Evolutionary conservation across 495 filamentous ascomycete genomes (phyloP).

Genomic region (Penicillium ochrochloron): DNA sequence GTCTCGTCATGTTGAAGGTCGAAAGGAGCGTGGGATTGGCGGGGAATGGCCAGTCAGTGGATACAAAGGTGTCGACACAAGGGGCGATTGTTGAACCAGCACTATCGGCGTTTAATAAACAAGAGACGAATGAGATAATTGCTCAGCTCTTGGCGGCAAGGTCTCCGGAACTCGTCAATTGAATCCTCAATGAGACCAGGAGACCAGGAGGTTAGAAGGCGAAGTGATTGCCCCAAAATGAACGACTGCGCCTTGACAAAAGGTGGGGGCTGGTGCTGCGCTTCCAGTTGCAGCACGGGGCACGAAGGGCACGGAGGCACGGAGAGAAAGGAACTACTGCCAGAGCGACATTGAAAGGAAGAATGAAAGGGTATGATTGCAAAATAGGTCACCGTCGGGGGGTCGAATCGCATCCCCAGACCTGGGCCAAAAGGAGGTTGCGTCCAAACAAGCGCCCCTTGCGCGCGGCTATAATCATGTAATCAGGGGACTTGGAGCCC

Average conservation of each 20-base stretch:
- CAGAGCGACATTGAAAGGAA: slow-evolving; percentile 35
- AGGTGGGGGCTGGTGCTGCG: slow-evolving; percentile 34
- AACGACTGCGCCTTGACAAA: slow-evolving; percentile 37
- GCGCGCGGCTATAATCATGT: slow-evolving; percentile 43
- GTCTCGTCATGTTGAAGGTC: slow-evolving; percentile 65
- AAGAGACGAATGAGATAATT: background rate
- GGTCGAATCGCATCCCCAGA: slow-evolving; percentile 38
- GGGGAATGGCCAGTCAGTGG: slow-evolving; percentile 8
- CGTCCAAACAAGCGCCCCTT: slow-evolving; percentile 46
- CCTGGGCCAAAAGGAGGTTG: slow-evolving; percentile 43
- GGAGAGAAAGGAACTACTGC: slow-evolving; percentile 36
- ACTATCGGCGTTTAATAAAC: slow-evolving; percentile 10
- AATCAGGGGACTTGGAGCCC: slow-evolving; percentile 25
- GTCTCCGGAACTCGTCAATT: slow-evolving; percentile 9
- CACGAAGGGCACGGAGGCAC: slow-evolving; percentile 14
- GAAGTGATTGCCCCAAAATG: slow-evolving; percentile 24
- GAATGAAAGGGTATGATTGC: slow-evolving; percentile 25
- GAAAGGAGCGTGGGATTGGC: slow-evolving; percentile 27
- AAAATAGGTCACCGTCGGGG: slow-evolving; percentile 23
- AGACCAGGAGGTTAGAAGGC: slow-evolving; percentile 8
- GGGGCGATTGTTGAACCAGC: slow-evolving; percentile 26
- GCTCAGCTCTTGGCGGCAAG: background rate
- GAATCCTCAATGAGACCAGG: slow-evolving; percentile 13
- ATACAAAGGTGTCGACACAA: slow-evolving; percentile 23
- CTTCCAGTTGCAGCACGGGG: slow-evolving; percentile 28